Evolutionary conservation across 2,329 filamentous ascomycete genomes (phyloP).

Genomic region (Metarhizium brunneum): DNA sequence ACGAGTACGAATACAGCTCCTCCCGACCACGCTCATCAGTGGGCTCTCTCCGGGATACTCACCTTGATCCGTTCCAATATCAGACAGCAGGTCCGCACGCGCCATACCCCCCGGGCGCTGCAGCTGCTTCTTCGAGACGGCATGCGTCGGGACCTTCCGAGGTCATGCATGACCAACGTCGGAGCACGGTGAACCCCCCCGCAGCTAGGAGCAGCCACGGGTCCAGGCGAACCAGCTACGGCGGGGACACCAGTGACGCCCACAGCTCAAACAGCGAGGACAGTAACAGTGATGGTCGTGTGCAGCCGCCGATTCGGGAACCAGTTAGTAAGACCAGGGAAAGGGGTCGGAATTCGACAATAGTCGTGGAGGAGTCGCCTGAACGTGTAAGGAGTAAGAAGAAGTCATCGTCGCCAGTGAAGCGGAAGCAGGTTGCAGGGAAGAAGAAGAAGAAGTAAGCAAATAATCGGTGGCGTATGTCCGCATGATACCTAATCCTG

Average conservation of each 20-base stretch:
- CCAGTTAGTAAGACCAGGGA: constrained; percentile 5
- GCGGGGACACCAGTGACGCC: constrained; percentile 25
- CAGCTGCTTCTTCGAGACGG: constrained; percentile 24
- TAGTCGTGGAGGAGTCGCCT: constrained; percentile 28
- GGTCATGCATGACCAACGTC: constrained; percentile 15
- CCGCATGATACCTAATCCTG: constrained; percentile 1
- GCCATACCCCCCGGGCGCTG: constrained; percentile 22
- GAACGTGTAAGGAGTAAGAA: constrained; percentile 28
- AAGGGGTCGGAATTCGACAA: constrained; percentile 24
- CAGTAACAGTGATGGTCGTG: constrained; percentile 27
- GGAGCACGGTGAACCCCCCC: constrained; percentile 16
- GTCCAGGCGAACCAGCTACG: constrained; percentile 19
- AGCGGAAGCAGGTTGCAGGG: constrained; percentile 27
- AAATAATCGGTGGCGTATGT: constrained; percentile 3
- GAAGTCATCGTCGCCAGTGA: constrained; percentile 31
- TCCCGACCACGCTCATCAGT: constrained; percentile 18
- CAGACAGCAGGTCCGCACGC: constrained; percentile 36
- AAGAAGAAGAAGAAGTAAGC: constrained; percentile 26
- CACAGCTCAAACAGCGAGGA: constrained; percentile 25
- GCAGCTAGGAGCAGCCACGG: constrained; percentile 23
- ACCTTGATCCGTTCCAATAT: constrained; percentile 42
- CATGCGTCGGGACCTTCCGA: constrained; percentile 26
- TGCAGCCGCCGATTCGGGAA: constrained; percentile 24
- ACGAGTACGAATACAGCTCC: constrained; percentile 33
- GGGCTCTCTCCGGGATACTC: constrained; percentile 20